Evolutionary conservation across 495 filamentous ascomycete genomes (phyloP).

Genomic region (Aspergillus bridgeri): DNA sequence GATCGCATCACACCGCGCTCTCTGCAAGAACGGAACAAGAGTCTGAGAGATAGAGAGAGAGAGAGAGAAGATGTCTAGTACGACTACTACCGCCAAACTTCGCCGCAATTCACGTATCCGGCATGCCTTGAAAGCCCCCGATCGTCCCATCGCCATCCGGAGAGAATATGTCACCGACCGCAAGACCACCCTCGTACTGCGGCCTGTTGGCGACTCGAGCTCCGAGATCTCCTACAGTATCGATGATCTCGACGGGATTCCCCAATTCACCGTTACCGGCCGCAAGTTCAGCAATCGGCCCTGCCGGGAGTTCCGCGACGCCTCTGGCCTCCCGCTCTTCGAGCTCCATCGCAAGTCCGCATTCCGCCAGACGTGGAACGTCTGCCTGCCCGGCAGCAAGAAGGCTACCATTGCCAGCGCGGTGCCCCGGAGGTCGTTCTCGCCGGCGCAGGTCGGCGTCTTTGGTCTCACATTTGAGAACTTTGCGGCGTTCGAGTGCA

Average conservation of each 20-base stretch:
- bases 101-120: constrained; percentile 9
- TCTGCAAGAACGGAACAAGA: neutral
- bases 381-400: constrained; percentile 4
- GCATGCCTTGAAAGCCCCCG: constrained; percentile 17
- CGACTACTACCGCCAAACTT: constrained; percentile 5
- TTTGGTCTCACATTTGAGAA: constrained; percentile 8
- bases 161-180: constrained; percentile 19
- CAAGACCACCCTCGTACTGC: constrained; percentile 22
- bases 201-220: constrained; percentile 16
- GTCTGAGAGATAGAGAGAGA: no score
- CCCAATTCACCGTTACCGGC: constrained; percentile 17
- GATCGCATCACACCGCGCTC: neutral
- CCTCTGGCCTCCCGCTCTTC: constrained; percentile 25
- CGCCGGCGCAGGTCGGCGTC: neutral
- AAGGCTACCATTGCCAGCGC: neutral
- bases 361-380: constrained; percentile 1
- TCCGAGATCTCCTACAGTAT: constrained; percentile 24
- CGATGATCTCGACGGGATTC: constrained; percentile 18
- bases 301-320: constrained; percentile 28
- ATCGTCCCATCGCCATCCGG: constrained; percentile 24
- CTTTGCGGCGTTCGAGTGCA: neutral
- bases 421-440: neutral
- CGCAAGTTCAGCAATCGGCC: constrained; percentile 14
- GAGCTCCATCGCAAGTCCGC: neutral
- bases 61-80: neutral